Conservation (phyloP, 163 green algal species). For the Prototheca stagnorum region DNA sequence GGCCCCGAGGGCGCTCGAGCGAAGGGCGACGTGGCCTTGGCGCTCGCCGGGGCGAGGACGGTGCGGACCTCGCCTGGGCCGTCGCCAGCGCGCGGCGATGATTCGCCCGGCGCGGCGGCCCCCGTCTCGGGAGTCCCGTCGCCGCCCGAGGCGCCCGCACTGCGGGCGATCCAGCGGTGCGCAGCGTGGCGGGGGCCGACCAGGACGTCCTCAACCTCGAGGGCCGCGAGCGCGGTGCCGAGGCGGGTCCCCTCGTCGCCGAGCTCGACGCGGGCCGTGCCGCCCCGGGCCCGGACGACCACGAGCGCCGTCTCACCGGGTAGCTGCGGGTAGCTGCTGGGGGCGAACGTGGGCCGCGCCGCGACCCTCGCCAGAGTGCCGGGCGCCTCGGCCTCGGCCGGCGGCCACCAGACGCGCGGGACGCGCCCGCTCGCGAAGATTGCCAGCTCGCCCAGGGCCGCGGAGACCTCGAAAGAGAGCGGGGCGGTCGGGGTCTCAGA, state of each 20-base stretch:
- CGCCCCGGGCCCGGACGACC: constrained; percentile 25
- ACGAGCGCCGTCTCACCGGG: constrained; percentile 37
- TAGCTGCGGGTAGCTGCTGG: constrained; percentile 8
- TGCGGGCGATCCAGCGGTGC: constrained; percentile 17
- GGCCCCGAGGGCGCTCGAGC: too few species aligned
- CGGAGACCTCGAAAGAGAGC: constrained; percentile 33
- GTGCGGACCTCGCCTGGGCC: too few species aligned
- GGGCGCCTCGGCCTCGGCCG: constrained; percentile 1
- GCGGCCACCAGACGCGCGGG: constrained; percentile 38
- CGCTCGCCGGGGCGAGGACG: too few species aligned
- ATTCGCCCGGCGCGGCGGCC: too few species aligned
- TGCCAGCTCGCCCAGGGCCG: constrained; percentile 38
- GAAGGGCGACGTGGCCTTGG: too few species aligned
- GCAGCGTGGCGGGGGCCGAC: constrained; percentile 21
- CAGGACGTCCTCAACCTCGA: constrained; percentile 52
- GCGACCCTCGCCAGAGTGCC: neutral
- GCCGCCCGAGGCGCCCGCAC: too few species aligned
- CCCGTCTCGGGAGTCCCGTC: too few species aligned
- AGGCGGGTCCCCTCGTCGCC: constrained; percentile 11
- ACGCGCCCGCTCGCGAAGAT: constrained; percentile 34
- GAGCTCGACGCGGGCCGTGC: constrained; percentile 22
- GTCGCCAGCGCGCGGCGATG: too few species aligned
- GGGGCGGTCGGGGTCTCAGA: constrained; percentile 3
- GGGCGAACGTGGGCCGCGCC: neutral
- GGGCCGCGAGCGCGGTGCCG: constrained; percentile 11